Evolutionary conservation across 768 basidiomycete species (phyloP).

Genomic region (Tubosaeta sp.): DNA sequence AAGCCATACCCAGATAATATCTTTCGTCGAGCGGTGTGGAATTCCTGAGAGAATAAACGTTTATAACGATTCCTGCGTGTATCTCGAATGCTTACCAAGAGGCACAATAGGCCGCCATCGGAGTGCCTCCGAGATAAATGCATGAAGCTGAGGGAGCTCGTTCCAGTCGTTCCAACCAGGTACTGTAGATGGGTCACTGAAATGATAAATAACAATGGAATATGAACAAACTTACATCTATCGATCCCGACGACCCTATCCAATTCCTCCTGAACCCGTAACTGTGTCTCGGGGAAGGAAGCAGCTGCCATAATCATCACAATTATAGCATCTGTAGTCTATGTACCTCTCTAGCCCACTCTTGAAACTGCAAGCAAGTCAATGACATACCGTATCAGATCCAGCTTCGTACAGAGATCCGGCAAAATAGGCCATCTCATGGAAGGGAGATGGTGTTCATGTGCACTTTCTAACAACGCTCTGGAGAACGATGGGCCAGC

Average conservation of each 20-base stretch:
- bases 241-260: conserved; percentile 46
- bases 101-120: conserved; percentile 36
- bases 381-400: conserved; percentile 42
- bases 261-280: conserved; percentile 47
- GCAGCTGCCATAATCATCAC: conserved; percentile 50
- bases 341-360: background rate
- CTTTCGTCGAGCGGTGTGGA: conserved; percentile 57
- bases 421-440: conserved; percentile 55
- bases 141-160: conserved; percentile 32
- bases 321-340: conserved; percentile 25
- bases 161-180: conserved; percentile 35
- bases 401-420: conserved; percentile 62
- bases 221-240: conserved; percentile 12
- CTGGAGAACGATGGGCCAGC: conserved; percentile 41
- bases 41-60: conserved; percentile 31
- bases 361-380: background rate
- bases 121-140: conserved; percentile 35
- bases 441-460: conserved; percentile 44
- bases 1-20: conserved; percentile 53
- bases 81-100: conserved; percentile 13
- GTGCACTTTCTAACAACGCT: conserved; percentile 48
- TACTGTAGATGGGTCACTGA: conserved; percentile 16
- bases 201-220: background rate
- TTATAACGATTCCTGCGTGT: background rate
- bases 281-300: conserved; percentile 48